Percentiles rank a stretch among this genome's conserved stretches.
These are phyloP conservation scores for Plantago coronopus DNA, from an alignment of 305 asterid species.

Conservation along the genomic window DNA sequence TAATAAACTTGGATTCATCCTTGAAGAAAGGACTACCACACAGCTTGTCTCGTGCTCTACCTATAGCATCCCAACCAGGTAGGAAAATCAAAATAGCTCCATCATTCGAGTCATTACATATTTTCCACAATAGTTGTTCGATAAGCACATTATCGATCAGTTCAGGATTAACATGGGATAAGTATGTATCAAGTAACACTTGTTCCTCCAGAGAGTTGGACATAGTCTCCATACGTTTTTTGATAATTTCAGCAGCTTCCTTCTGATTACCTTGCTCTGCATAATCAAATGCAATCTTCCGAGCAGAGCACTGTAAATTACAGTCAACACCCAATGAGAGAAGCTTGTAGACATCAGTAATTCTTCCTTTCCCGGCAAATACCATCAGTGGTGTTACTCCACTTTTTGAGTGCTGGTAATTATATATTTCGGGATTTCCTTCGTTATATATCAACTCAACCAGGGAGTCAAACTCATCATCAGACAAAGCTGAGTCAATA, in stretches of 20 bases:
- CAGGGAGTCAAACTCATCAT: constrained; percentile 67
- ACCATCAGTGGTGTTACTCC: constrained; percentile 90
- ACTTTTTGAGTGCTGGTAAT: constrained; percentile 71
- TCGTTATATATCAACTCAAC: constrained; percentile 64
- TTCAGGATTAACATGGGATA: constrained; percentile 62
- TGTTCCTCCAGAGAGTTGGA: constrained; percentile 42
- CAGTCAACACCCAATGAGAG: constrained; percentile 76
- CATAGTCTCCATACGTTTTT: constrained; percentile 47
- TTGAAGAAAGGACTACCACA: constrained; percentile 56
- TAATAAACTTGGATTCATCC: constrained; percentile 53
- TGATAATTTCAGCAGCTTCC: constrained; percentile 65
- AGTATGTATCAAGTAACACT: constrained; percentile 60
- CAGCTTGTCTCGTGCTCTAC: constrained; percentile 54
- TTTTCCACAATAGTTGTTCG: constrained; percentile 65
- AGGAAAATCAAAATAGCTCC: constrained; percentile 94
- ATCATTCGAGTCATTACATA: constrained; percentile 59
- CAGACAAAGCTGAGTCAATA: constrained; percentile 57
- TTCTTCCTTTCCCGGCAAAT: constrained; percentile 71
- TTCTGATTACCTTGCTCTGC: constrained; percentile 54
- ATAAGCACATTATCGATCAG: constrained; percentile 71
- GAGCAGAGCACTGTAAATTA: constrained; percentile 47
- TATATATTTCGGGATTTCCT: constrained; percentile 42
- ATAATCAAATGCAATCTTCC: constrained; percentile 69
- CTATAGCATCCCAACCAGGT: constrained; percentile 97
- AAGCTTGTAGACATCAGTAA: constrained; percentile 79